Conservation (phyloP, 495 filamentous ascomycete genomes). For the Aspergillus baeticus region DNA sequence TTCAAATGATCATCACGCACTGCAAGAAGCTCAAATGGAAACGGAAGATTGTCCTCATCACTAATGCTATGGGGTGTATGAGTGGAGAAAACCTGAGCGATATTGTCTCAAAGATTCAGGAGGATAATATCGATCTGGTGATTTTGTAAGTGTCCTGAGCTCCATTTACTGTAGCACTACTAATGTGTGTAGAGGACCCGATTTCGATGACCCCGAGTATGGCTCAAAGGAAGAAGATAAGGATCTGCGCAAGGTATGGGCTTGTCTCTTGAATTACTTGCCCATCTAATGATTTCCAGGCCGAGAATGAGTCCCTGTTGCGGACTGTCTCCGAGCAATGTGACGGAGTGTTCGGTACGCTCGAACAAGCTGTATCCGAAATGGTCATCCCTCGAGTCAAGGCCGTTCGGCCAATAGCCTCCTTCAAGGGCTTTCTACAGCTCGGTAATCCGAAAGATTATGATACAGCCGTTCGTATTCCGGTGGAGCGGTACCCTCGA, state of each 20-base stretch:
- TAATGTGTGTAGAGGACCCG: slow-evolving; percentile 70
- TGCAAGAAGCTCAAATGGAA: slow-evolving; percentile 91
- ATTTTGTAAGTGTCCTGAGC: slow-evolving; percentile 61
- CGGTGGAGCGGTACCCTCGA: slow-evolving; percentile 86
- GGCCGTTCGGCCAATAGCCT: slow-evolving; percentile 63
- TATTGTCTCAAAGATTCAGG: slow-evolving; percentile 69
- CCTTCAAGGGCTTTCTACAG: slow-evolving; percentile 76
- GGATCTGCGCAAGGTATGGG: slow-evolving; percentile 56
- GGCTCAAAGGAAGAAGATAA: slow-evolving; percentile 95
- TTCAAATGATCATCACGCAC: slow-evolving; percentile 77
- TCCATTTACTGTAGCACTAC: not conserved
- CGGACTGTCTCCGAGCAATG: slow-evolving; percentile 60
- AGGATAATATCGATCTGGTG: slow-evolving; percentile 71
- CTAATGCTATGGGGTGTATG: slow-evolving; percentile 71
- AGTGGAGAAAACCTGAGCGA: slow-evolving; percentile 61
- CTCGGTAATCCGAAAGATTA: slow-evolving; percentile 76
- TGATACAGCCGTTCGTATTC: slow-evolving; percentile 75
- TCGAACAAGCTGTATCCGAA: slow-evolving; percentile 78
- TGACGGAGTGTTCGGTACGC: slow-evolving; percentile 73
- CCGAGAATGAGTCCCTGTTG: slow-evolving; percentile 66
- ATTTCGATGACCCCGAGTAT: slow-evolving; percentile 92
- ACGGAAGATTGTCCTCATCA: slow-evolving; percentile 79
- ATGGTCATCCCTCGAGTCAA: slow-evolving; percentile 77
- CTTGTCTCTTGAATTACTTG: not conserved
- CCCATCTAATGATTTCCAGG: slow-evolving; percentile 35